A percentile compares a stretch with the other conserved stretches of the same genome.
Evolutionary conservation across 2,329 filamentous ascomycete species (phyloP).

Genomic region (Pseudogymnoascus pannorum): DNA sequence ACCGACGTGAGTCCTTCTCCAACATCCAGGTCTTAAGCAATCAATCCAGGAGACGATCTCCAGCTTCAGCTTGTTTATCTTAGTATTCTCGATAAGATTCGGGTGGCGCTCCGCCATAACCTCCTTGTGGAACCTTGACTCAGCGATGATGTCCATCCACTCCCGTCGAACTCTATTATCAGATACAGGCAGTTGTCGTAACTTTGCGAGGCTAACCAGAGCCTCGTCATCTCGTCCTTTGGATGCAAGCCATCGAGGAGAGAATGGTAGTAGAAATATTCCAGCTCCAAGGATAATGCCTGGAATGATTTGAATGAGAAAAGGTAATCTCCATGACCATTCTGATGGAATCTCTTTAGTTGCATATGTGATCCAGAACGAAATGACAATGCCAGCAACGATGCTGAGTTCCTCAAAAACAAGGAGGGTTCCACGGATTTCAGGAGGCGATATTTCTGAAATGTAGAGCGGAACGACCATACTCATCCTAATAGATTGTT

Average conservation of each 20-base stretch:
- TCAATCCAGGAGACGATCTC: conserved; percentile 43
- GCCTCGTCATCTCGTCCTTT: conserved; percentile 42
- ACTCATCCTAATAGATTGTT: neutral
- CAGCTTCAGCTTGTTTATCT: conserved; percentile 34
- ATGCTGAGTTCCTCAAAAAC: conserved; percentile 28
- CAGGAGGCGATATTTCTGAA: conserved; percentile 40
- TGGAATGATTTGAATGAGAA: conserved; percentile 21
- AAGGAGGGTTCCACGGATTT: neutral
- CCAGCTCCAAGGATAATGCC: conserved; percentile 29
- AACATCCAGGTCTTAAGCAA: conserved; percentile 43
- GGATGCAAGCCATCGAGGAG: conserved; percentile 46
- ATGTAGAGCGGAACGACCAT: conserved; percentile 46
- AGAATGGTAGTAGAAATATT: conserved; percentile 42
- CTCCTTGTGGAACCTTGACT: conserved; percentile 44
- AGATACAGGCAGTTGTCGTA: conserved; percentile 40
- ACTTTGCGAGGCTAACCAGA: conserved; percentile 37
- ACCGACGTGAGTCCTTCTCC: conserved; percentile 44
- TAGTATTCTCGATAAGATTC: conserved; percentile 28
- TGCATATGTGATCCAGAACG: conserved; percentile 36
- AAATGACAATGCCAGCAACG: conserved; percentile 35
- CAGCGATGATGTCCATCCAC: conserved; percentile 42
- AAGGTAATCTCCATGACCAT: conserved; percentile 26
- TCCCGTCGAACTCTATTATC: conserved; percentile 46
- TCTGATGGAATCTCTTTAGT: conserved; percentile 30
- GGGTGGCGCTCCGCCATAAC: conserved; percentile 35